A percentile compares a stretch with the other conserved stretches of the same genome.
Evolutionary conservation across 495 filamentous ascomycete species (phyloP).

Genomic region (Aspergillus ostianus): DNA sequence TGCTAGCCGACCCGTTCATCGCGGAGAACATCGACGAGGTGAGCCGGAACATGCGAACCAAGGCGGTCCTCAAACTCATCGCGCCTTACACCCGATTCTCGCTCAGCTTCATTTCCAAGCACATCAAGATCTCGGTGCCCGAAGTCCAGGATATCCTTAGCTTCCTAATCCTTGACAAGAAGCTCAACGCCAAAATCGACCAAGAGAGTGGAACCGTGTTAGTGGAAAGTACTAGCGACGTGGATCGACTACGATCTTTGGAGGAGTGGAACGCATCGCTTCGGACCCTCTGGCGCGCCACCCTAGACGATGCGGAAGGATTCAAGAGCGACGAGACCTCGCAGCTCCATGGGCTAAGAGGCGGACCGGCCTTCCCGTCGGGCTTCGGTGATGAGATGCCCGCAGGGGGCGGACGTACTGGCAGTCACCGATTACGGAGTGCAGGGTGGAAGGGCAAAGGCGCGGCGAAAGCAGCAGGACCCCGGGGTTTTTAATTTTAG

Average conservation of each 20-base stretch:
- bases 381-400: slow-evolving; percentile 36
- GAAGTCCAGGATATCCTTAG: slow-evolving; percentile 94
- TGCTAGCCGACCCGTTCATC: slow-evolving; percentile 91
- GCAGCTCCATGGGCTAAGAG: slow-evolving; percentile 25
- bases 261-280: slow-evolving; percentile 70
- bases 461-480: slow-evolving; percentile 16
- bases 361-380: slow-evolving; percentile 27
- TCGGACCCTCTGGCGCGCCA: slow-evolving; percentile 57
- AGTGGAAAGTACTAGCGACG: slow-evolving; percentile 71
- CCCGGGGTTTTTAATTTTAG: slow-evolving; percentile 18
- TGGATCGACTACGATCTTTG: slow-evolving; percentile 70
- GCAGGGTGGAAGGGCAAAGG: slow-evolving; percentile 24
- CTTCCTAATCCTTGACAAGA: slow-evolving; percentile 86
- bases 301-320: slow-evolving; percentile 73
- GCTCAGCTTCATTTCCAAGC: slow-evolving; percentile 77
- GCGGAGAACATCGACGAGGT: slow-evolving; percentile 99
- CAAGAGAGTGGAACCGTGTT: slow-evolving; percentile 80
- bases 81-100: slow-evolving; percentile 93
- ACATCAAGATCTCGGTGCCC: slow-evolving; percentile 74
- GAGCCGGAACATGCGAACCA: slow-evolving; percentile 96
- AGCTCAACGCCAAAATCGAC: slow-evolving; percentile 84
- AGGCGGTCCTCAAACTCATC: slow-evolving; percentile 89
- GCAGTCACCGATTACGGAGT: slow-evolving; percentile 24
- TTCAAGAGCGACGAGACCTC: slow-evolving; percentile 51
- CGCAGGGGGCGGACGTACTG: slow-evolving; percentile 21